These are phyloP conservation scores for Colletotrichum liaoningense DNA, from an alignment of 2,329 filamentous ascomycete genomes.

Conservation along the genomic window DNA sequence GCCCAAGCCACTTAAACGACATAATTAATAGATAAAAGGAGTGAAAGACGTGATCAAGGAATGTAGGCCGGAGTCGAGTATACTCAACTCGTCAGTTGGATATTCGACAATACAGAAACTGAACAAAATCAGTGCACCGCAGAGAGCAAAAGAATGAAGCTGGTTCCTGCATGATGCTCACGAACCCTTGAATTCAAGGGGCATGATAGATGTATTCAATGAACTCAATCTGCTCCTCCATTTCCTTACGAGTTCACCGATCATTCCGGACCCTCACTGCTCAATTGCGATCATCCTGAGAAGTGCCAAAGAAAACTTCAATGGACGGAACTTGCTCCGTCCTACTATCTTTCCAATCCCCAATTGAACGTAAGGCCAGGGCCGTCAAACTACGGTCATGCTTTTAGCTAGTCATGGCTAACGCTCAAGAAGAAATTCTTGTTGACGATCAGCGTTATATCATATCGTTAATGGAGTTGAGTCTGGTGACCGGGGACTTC, in stretches of 20 bases:
- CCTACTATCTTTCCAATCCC: neutral
- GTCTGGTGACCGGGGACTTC: neutral
- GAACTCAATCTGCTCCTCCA: neutral
- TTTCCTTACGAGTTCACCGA: neutral
- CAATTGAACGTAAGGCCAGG: neutral
- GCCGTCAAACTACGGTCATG: neutral
- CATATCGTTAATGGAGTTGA: neutral
- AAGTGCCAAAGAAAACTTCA: neutral
- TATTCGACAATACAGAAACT: neutral
- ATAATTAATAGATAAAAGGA: neutral
- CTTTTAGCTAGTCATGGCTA: constrained; percentile 1
- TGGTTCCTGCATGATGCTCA: neutral
- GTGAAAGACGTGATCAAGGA: neutral
- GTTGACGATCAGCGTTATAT: neutral
- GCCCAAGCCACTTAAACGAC: neutral
- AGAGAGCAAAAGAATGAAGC: neutral
- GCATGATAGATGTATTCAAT: neutral
- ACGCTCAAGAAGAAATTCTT: neutral
- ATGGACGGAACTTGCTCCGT: constrained; percentile 5
- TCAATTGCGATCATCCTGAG: neutral
- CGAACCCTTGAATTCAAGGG: neutral
- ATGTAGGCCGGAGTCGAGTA: neutral
- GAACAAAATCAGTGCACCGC: neutral
- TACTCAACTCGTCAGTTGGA: constrained; percentile 7
- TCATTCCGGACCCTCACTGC: neutral